A percentile compares a stretch with the other conserved stretches of the same genome.
phyloP scores from a whole-genome alignment of 495 filamentous ascomycete species.

The Penicillium atrosanguineum region DNA sequence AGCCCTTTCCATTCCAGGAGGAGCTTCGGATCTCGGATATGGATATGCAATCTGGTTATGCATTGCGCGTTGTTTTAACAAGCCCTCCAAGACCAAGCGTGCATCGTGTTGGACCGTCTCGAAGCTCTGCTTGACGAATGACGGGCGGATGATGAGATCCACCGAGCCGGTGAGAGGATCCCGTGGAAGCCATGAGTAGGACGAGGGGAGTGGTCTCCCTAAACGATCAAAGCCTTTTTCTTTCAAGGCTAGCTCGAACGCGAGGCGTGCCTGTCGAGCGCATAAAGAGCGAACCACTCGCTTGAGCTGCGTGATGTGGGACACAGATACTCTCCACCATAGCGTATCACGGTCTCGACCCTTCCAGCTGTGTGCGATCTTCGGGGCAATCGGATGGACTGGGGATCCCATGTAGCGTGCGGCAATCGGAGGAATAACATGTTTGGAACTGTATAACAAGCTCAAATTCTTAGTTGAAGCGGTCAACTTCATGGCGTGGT shows the following conservation, averaged over 20 bases:
- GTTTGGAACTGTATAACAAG: conserved; percentile 24
- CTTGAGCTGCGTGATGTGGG: conserved; percentile 26
- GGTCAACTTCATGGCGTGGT: conserved; percentile 16
- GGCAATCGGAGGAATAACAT: conserved; percentile 28
- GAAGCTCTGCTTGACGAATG: conserved; percentile 16
- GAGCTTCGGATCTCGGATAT: neutral
- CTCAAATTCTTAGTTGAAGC: conserved; percentile 16
- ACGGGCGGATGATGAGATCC: conserved; percentile 22
- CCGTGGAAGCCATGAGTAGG: neutral
- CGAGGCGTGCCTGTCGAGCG: conserved; percentile 47
- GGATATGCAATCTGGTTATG: neutral
- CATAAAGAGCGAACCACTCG: conserved; percentile 54
- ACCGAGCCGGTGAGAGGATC: conserved; percentile 25
- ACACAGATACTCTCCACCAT: conserved; percentile 47
- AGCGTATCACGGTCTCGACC: conserved; percentile 38
- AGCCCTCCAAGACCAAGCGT: conserved; percentile 13
- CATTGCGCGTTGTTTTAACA: conserved; percentile 8
- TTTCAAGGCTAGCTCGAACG: conserved; percentile 54
- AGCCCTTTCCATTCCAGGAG: neutral
- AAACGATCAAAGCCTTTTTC: conserved; percentile 53
- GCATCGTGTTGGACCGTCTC: conserved; percentile 26
- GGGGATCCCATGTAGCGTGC: conserved; percentile 27
- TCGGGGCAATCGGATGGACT: conserved; percentile 33
- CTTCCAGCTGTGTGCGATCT: conserved; percentile 33
- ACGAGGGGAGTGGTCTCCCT: conserved; percentile 36